Conservation (phyloP, 495 filamentous ascomycete species). For the Penicillium paradoxum region DNA sequence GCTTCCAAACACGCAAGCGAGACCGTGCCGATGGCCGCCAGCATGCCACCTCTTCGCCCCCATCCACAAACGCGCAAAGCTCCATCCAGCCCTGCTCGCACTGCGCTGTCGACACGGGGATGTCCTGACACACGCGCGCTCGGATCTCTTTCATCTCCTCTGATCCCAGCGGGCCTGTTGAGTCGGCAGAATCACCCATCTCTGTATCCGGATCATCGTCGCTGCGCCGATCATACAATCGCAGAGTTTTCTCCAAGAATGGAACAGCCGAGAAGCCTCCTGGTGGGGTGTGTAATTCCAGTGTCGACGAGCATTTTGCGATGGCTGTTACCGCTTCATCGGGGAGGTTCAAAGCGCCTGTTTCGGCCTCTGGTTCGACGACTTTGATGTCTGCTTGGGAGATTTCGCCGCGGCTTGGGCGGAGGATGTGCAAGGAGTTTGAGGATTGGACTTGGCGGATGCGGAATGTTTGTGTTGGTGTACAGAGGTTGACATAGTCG, state of each 20-base stretch:
- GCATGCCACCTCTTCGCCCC: slow-evolving; percentile 14
- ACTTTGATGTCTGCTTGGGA: slow-evolving; percentile 29
- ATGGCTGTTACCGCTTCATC: slow-evolving; percentile 51
- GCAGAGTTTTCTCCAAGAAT: slow-evolving; percentile 33
- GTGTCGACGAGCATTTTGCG: slow-evolving; percentile 66
- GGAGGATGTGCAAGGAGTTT: slow-evolving; percentile 72
- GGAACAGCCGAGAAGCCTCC: slow-evolving; percentile 32
- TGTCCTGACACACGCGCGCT: slow-evolving; percentile 33
- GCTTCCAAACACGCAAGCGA: slow-evolving; percentile 44
- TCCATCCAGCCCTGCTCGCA: slow-evolving; percentile 46
- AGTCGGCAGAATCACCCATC: slow-evolving; percentile 10
- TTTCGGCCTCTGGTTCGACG: slow-evolving; percentile 23
- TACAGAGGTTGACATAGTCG: slow-evolving; percentile 70
- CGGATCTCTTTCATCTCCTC: slow-evolving; percentile 12
- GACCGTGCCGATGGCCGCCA: slow-evolving; percentile 41
- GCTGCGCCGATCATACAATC: slow-evolving; percentile 27
- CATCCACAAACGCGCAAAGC: slow-evolving; percentile 45
- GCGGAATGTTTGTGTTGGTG: slow-evolving; percentile 63
- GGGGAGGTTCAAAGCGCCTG: slow-evolving; percentile 29
- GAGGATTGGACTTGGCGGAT: slow-evolving; percentile 89
- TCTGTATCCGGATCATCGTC: slow-evolving; percentile 19
- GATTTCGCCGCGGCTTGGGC: slow-evolving; percentile 41
- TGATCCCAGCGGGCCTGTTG: background rate
- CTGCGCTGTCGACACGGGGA: slow-evolving; percentile 41
- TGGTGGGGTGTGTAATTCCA: slow-evolving; percentile 52